A percentile compares a stretch with the other conserved stretches of the same genome.
phyloP scores from a whole-genome alignment of 441 rosid genomes.

The Jatropha multifida region DNA sequence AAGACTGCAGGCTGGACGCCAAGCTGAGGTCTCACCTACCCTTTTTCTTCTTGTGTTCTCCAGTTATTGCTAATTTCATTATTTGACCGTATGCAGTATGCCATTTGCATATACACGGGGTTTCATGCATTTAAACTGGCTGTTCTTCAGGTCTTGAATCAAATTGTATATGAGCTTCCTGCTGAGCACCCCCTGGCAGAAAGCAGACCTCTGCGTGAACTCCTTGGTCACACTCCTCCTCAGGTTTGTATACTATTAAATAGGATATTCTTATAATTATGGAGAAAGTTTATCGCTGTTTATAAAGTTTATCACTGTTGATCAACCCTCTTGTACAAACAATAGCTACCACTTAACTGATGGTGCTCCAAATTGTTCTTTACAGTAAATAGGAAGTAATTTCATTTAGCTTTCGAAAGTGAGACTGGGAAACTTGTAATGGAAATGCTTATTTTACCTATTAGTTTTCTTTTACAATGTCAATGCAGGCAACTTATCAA shows the following conservation, averaged over 20 bases:
- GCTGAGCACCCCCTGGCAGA: slow-evolving; percentile 89
- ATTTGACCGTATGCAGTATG: neutral
- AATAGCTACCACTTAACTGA: neutral
- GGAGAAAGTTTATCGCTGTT: neutral
- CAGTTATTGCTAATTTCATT: neutral
- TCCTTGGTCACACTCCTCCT: slow-evolving; percentile 62
- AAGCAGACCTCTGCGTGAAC: slow-evolving; percentile 84
- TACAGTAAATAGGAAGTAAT: neutral
- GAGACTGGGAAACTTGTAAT: neutral
- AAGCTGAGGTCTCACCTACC: slow-evolving; percentile 74
- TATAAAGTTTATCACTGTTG: neutral
- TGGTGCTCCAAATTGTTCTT: neutral
- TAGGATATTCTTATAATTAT: too few relatives aligned
- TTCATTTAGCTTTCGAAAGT: neutral
- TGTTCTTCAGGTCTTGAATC: slow-evolving; percentile 73
- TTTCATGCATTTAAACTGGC: slow-evolving; percentile 13
- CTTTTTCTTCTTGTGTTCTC: slow-evolving; percentile 9
- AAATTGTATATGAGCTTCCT: slow-evolving; percentile 95
- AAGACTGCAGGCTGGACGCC: slow-evolving; percentile 97
- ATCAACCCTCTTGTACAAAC: neutral
- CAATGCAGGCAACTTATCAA: neutral
- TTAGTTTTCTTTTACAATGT: neutral
- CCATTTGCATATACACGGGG: neutral
- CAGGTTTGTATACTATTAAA: slow-evolving; percentile 43
- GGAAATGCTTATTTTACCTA: neutral